Evolutionary conservation across 1,139 yeast species (phyloP).

Genomic region (Pichia sp.): DNA sequence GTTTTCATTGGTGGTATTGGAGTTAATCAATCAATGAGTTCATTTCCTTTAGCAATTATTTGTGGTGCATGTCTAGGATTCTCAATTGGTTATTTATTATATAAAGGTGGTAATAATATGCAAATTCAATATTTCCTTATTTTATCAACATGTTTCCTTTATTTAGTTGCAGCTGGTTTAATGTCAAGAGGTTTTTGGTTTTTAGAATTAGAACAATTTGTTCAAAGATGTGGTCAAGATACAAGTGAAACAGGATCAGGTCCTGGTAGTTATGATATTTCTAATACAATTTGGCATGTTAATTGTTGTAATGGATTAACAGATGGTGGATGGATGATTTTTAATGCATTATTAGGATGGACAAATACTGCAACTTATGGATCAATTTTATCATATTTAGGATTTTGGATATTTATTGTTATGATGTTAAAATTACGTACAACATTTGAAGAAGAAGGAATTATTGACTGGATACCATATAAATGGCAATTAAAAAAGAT

Average conservation of each 20-base stretch:
- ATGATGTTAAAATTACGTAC: slow-evolving; percentile 43
- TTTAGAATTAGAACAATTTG: slow-evolving; percentile 65
- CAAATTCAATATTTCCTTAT: slow-evolving; percentile 78
- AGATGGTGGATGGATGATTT: slow-evolving; percentile 90
- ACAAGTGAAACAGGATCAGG: slow-evolving; percentile 88
- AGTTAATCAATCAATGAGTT: slow-evolving; percentile 62
- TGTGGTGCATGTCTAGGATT: slow-evolving; percentile 65
- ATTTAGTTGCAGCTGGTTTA: slow-evolving; percentile 83
- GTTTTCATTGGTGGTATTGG: slow-evolving; percentile 91
- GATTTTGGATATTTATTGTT: slow-evolving; percentile 69
- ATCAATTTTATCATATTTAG: slow-evolving; percentile 69
- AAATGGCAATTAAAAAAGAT: slow-evolving; percentile 54
- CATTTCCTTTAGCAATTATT: slow-evolving; percentile 80
- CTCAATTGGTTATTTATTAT: slow-evolving; percentile 58
- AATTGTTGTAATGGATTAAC: slow-evolving; percentile 91
- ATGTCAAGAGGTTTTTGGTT: slow-evolving; percentile 91
- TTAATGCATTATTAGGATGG: slow-evolving; percentile 94
- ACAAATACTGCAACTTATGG: slow-evolving; percentile 93
- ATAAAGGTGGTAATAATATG: slow-evolving; percentile 71
- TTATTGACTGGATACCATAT: slow-evolving; percentile 53
- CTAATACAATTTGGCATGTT: slow-evolving; percentile 86
- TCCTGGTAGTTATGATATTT: slow-evolving; percentile 87
- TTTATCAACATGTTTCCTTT: slow-evolving; percentile 77
- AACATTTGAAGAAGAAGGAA: slow-evolving; percentile 59
- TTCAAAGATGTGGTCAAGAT: slow-evolving; percentile 71